These are phyloP conservation scores for Phycomyces nitens DNA, from an alignment of 192 early-diverging fungal genomes.

Conservation along the genomic window DNA sequence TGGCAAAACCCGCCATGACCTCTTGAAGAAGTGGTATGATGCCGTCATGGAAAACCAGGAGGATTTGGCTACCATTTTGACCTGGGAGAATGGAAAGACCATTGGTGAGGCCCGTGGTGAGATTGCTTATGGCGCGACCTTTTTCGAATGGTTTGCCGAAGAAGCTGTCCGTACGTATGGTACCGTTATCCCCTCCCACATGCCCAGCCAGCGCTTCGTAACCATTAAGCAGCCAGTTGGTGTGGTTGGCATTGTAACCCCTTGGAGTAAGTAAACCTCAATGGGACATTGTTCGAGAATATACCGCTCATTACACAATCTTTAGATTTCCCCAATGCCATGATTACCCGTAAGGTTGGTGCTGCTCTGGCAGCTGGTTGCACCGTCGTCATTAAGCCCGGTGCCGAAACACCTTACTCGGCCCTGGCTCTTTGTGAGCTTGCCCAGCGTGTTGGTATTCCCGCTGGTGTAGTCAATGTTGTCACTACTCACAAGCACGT, in stretches of 20 bases:
- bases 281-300: background rate
- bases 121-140: slow-evolving; percentile 65
- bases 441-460: slow-evolving; percentile 57
- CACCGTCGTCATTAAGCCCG: slow-evolving; percentile 73
- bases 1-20: slow-evolving; percentile 52
- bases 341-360: slow-evolving; percentile 76
- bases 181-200: slow-evolving; percentile 69
- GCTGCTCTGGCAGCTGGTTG: slow-evolving; percentile 80
- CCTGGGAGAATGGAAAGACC: slow-evolving; percentile 83
- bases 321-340: slow-evolving; percentile 81
- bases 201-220: slow-evolving; percentile 52
- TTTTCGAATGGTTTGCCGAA: slow-evolving; percentile 83
- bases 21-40: slow-evolving; percentile 63
- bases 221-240: slow-evolving; percentile 81
- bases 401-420: slow-evolving; percentile 55
- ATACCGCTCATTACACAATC: background rate
- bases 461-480: slow-evolving; percentile 68
- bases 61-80: slow-evolving; percentile 78
- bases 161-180: slow-evolving; percentile 80
- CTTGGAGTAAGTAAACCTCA: slow-evolving; percentile 54
- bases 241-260: slow-evolving; percentile 68
- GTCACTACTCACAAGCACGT: slow-evolving; percentile 57
- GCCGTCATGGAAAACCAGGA: slow-evolving; percentile 64
- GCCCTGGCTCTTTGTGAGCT: slow-evolving; percentile 54
- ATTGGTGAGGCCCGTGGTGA: slow-evolving; percentile 59